These are phyloP conservation scores for Caryopteris hybrid DNA, from an alignment of 305 asterid genomes.

Conservation along the genomic window DNA sequence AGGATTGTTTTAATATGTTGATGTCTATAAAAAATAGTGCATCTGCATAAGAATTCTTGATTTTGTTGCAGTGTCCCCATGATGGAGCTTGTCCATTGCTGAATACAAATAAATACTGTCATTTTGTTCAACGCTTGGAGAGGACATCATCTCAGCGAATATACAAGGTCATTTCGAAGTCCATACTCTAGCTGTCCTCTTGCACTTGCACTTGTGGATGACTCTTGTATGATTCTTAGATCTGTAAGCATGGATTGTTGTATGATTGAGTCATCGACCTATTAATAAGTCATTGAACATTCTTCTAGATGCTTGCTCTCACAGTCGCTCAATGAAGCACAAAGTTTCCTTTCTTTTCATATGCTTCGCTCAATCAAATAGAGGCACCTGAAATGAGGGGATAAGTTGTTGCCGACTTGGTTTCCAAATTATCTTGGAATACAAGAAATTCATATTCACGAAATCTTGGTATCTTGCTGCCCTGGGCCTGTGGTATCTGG, in stretches of 20 bases:
- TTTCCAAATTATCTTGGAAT: background rate
- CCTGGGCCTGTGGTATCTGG: background rate
- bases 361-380: background rate
- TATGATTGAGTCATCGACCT: background rate
- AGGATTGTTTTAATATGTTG: background rate
- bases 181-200: background rate
- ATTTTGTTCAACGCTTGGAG: conserved; percentile 93
- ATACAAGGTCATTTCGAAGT: conserved; percentile 56
- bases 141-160: conserved; percentile 82
- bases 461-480: background rate
- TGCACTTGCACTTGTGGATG: conserved; percentile 1
- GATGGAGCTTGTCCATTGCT: conserved; percentile 90
- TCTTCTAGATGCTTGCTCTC: background rate
- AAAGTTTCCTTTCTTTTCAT: background rate
- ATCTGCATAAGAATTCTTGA: conserved; percentile 3
- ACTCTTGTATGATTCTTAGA: background rate
- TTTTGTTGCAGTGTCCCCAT: conserved; percentile 76
- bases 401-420: background rate
- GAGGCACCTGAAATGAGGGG: background rate
- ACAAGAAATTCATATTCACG: background rate
- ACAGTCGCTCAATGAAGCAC: background rate
- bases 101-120: conserved; percentile 83
- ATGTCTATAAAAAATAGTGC: background rate
- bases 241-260: background rate
- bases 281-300: background rate